phyloP scores from a whole-genome alignment of 345 rosid genomes.

The Salix koriyanagi region DNA sequence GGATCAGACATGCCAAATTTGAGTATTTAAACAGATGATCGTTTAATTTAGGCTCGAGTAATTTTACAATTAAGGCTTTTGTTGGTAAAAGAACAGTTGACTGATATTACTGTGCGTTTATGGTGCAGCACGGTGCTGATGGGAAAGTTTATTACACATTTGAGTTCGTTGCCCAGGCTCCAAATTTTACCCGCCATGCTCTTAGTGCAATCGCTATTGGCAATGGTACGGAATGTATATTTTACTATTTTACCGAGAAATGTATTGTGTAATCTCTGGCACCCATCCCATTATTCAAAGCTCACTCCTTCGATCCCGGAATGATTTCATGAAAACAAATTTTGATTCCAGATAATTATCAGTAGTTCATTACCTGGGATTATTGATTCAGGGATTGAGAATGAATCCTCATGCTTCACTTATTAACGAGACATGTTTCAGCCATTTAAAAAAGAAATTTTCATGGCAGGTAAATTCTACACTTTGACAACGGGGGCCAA shows the following conservation, averaged over 20 bases:
- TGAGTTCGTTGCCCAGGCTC: conserved; percentile 79
- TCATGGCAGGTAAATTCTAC: conserved; percentile 66
- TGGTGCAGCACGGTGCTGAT: conserved; percentile 66
- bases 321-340: not conserved
- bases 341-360: not conserved
- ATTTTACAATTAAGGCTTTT: not conserved
- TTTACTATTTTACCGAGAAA: not conserved
- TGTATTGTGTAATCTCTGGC: not conserved
- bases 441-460: not conserved
- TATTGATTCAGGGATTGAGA: not conserved
- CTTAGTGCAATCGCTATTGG: conserved; percentile 62
- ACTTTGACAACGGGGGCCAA: conserved; percentile 85
- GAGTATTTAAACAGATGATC: not conserved
- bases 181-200: conserved; percentile 88
- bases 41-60: not conserved
- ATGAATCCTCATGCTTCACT: not conserved
- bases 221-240: conserved; percentile 49
- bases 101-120: conserved; percentile 15
- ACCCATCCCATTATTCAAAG: not conserved
- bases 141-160: conserved; percentile 74
- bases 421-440: not conserved
- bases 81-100: not conserved
- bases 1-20: not conserved
- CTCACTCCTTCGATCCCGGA: not conserved
- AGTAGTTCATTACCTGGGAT: not conserved